Conservation (phyloP, 2,329 filamentous ascomycete genomes). For the Fusarium piperis region DNA sequence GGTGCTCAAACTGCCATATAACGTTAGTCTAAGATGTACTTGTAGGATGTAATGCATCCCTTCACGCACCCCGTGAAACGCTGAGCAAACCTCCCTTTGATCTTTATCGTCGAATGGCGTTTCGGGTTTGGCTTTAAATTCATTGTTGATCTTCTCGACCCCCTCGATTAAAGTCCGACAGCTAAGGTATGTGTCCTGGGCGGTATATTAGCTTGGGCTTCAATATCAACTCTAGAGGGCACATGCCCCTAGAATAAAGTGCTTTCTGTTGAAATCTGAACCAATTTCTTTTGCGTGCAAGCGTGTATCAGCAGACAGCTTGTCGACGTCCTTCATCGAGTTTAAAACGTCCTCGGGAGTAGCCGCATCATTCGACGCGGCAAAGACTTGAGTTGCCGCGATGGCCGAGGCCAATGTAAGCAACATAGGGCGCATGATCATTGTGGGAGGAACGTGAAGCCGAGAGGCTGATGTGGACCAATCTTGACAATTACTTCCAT, state of each 20-base stretch:
- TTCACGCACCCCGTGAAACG: constrained; percentile 13
- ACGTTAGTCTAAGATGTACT: background rate
- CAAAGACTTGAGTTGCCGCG: background rate
- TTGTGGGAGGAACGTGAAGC: background rate
- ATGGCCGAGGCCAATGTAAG: background rate
- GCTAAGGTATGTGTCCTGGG: constrained; percentile 19
- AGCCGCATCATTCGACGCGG: background rate
- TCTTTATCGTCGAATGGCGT: constrained; percentile 6
- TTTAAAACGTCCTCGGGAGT: background rate
- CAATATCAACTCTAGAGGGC: background rate
- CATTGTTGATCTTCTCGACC: background rate
- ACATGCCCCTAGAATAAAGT: constrained; percentile 4
- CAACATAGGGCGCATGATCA: background rate
- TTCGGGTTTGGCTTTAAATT: background rate
- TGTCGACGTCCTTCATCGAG: background rate
- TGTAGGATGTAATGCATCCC: too few relatives aligned
- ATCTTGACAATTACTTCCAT: background rate
- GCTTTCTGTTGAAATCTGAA: background rate
- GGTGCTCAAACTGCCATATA: constrained; percentile 2
- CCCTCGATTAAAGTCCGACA: constrained; percentile 18
- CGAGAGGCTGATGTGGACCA: background rate
- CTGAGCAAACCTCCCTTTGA: constrained; percentile 14
- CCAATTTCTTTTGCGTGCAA: constrained; percentile 1
- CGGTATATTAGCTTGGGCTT: background rate
- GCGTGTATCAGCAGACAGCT: constrained; percentile 3